Base-by-base conservation (phyloP, 805 yeast species). In the Scheffersomyces amazonensis region DNA sequence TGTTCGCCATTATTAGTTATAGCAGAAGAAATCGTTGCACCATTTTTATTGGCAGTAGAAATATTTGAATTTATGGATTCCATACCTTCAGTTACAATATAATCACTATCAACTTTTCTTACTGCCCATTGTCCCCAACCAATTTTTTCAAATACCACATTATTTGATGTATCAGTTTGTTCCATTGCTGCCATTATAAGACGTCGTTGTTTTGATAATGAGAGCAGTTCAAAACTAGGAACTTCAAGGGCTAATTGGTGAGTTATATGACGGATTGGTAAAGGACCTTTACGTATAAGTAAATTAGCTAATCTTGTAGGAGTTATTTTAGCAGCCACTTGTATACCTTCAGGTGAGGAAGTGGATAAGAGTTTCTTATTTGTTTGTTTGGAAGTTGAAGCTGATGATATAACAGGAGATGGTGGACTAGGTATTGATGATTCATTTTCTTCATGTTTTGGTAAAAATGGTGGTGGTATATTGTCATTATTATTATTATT, bases 51-150 rank as follows among this genome's bases (percentile, higher is more conserved):
- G 10, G 3, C 10, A 12, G 4, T 13, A 20, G 24, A 16, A 16
- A 6, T 33, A 20, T 24, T 7, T 9, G 10, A n/a, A 16, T 24
- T 27, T 12, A n/a, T 10, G 9, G 27, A 30, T 18, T 59, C 66
- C 3, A 60, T 53, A 39, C 76, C 79, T 49, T 74, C 78, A 30
- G 76, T 73, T 52, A 73, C 57, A 60, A 70, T 50, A 52, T 52
- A 57, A 60, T 75, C 67, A 21, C 62, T 72, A 56, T 60, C 73
- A 50, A 52, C 78, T 34, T 68, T 64, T 50, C 80, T 74, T 2
- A 90, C 95, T 17, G 85, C 85, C 98, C 98, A 90, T 59, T 90
- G 95, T 42, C 98, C 98, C 98, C 98, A 90, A 16, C 97, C 96
- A 22, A 90, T 88, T 64, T 90, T 90, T 54, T 88, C 95, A 64